A percentile compares a stretch with the other conserved stretches of the same genome.
phyloP scores from a whole-genome alignment of 352 stramenopile genomes.

The Aphanomyces euteiches region DNA sequence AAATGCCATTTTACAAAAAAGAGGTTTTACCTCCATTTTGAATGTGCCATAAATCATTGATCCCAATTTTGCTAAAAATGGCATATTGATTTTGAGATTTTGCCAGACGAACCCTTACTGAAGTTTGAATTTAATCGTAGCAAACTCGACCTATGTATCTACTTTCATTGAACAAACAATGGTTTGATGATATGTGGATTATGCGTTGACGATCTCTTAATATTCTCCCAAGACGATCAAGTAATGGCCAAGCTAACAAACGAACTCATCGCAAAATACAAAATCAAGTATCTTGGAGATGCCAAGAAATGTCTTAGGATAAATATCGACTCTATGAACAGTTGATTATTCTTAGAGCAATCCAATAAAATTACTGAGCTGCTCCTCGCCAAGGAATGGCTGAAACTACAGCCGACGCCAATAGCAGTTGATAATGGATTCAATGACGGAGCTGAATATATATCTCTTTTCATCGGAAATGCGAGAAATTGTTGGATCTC shows the following conservation, averaged over 20 bases:
- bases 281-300: not conserved
- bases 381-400: not conserved
- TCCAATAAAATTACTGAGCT: not conserved
- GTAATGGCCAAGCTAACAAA: no score
- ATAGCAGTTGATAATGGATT: no score
- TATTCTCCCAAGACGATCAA: conserved; percentile 3
- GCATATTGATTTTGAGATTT: no score
- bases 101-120: no score
- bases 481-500: no score
- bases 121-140: conserved; percentile 35
- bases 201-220: conserved; percentile 41
- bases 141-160: conserved; percentile 36
- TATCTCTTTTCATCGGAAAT: no score
- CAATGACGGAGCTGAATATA: no score
- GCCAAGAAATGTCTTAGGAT: not conserved
- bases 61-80: no score
- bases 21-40: no score
- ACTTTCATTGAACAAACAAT: conserved; percentile 16
- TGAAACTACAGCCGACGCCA: not conserved
- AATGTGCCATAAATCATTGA: no score
- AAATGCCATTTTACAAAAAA: no score
- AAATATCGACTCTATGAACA: not conserved
- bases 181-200: conserved; percentile 26
- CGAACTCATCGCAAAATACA: not conserved
- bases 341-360: not conserved